A percentile compares a stretch with the other conserved stretches of the same genome.
Conservation (phyloP, 768 basidiomycete species). For the Leccinellum rugosiceps region DNA sequence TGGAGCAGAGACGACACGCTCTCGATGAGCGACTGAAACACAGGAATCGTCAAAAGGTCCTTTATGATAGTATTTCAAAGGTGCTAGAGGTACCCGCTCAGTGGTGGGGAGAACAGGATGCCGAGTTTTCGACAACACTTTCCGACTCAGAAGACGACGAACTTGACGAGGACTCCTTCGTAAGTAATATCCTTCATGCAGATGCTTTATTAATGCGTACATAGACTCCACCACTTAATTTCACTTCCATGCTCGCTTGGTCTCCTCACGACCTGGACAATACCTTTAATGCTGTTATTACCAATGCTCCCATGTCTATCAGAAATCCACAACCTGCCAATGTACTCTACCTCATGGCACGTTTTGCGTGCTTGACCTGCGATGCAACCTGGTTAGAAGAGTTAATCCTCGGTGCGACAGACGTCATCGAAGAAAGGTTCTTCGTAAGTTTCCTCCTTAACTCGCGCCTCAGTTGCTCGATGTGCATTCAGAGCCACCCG, state of each 20-base stretch:
- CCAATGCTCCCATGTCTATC: constrained; percentile 65
- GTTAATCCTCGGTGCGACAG: constrained; percentile 85
- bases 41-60: constrained; percentile 47
- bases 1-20: constrained; percentile 62
- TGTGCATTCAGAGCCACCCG: constrained; percentile 56
- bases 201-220: constrained; percentile 6
- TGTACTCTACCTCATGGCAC: constrained; percentile 81
- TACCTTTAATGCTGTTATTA: constrained; percentile 81
- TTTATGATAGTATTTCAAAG: constrained; percentile 58
- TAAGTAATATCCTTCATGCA: constrained; percentile 24
- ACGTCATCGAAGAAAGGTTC: constrained; percentile 87
- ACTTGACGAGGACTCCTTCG: constrained; percentile 47
- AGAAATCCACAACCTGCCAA: constrained; percentile 87
- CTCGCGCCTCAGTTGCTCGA: constrained; percentile 11
- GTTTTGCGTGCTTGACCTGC: constrained; percentile 91
- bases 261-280: constrained; percentile 73
- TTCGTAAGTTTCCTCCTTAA: constrained; percentile 59
- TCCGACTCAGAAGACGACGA: constrained; percentile 52
- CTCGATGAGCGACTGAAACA: constrained; percentile 58
- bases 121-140: constrained; percentile 42
- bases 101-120: constrained; percentile 63
- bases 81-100: constrained; percentile 52
- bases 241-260: constrained; percentile 91
- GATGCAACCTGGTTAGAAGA: constrained; percentile 93
- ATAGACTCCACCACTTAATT: constrained; percentile 73